Base-by-base conservation (phyloP, 345 rosid genomes). In the Citrus trifoliata region DNA sequence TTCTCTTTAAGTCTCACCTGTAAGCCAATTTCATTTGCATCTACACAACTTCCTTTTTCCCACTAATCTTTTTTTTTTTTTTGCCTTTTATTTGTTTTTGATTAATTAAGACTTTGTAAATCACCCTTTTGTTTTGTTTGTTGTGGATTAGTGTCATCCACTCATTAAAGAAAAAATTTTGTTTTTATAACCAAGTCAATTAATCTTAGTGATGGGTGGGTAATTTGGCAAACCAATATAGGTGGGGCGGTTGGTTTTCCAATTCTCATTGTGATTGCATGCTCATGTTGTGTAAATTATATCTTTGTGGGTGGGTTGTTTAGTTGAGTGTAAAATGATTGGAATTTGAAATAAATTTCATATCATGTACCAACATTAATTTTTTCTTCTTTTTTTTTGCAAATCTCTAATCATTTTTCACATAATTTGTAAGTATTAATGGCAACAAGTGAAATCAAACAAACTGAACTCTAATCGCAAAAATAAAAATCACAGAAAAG, bases 131-230 rank as follows among this genome's bases (percentile, higher is more conserved):
- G 24, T 60, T 42, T 27, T 58, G 21, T 66, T 71, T 4, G 33
- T 37, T 87, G 87, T 82, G 80, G 46, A 74, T 77, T 74, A 69
- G 80, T 58, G 82, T 77, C 82, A 78, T 81, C 79, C 84, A 82
- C 85, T 83, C 67, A 83, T 80, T 56, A 75, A 68, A 61, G 73
- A 60, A 21, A 55, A 10, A 16, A 4, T 13, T 5, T 46, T 56
- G 19, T 22, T 35, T 55, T 59, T 35, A 16, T 48, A 33, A 63
- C 6, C 32, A 60, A 16, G 56, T 5, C 56, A 51, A 51, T 32
- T 32, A 32, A 32, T 51, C 21, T 53, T 5, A 18, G 22, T 53
- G 6, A 53, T 53, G 21, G 58, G 58, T 53, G 58, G 58, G 2
- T 18, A 18, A 71, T 28, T 67, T 82, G 86, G 81, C 84, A 74